Evolutionary conservation across 2,329 filamentous ascomycete genomes (phyloP), one percentile per base, ranked within the genome.

Genomic region (Ophiostoma quercus): DNA sequence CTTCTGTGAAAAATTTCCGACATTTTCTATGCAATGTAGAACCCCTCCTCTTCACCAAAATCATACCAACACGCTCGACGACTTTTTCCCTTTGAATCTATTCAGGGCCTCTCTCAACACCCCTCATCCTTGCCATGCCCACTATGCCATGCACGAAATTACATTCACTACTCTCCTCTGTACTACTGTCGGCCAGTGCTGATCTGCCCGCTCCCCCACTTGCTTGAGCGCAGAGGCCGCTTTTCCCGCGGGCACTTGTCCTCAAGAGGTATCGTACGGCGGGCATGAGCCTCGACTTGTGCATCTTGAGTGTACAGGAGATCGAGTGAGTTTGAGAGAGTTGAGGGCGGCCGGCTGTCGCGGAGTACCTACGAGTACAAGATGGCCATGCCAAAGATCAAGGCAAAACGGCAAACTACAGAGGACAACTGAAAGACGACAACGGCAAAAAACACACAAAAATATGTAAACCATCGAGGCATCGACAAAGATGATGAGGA

Each of bases 41-140:
- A 22, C n/a, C n/a, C 19, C n/a, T 62, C 57, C 57, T 19, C 12
- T 19, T 6, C 51, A 3, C 51, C n/a, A 57, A 25, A 25, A 25
- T 9, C 9, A 41, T 14, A 14, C 25, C n/a, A 22, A 57, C n/a
- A 34, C 60, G 11, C 57, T n/a, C 34, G 14, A 39, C 32, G 16
- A 39, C 34, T 25, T 65, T 62, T 32, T 32, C 25, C 25, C 25
- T 62, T 62, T 32, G 12, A 7, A 7, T 19, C 12, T 62, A 19
- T 16, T 62, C 57, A 34, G 12, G 57, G 57, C 57, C 57, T 16
- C 12, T 62, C 16, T 12, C 65, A 66, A 66, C 37, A 43, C 39
- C 65, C 65, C 65, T 43, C 22, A 47, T 66, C 65, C 65, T 47
- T 66, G 65, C 65, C 65, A 47, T 43, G 34, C n/a, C 34, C 34